Evolutionary conservation across 2,329 filamentous ascomycete genomes (phyloP).

Genomic region (Botryotinia calthae): DNA sequence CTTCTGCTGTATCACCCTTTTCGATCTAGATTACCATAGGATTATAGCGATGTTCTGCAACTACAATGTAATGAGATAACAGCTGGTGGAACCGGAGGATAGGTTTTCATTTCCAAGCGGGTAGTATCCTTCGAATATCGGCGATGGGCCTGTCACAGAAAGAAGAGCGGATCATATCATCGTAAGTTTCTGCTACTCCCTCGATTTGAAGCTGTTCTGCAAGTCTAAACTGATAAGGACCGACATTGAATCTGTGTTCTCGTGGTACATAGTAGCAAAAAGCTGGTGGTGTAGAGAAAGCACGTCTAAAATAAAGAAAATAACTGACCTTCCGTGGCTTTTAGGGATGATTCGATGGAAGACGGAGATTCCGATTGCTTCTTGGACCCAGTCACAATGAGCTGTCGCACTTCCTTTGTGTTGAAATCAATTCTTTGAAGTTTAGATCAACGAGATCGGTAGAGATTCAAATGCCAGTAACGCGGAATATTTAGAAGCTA

Average conservation of each 20-base stretch:
- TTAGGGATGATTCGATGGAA: background rate
- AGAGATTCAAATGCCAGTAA: background rate
- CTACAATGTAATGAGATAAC: background rate
- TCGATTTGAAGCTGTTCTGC: background rate
- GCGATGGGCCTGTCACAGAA: background rate
- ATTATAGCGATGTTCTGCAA: background rate
- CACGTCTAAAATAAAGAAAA: background rate
- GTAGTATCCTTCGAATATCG: background rate
- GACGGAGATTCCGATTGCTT: background rate
- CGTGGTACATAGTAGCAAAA: background rate
- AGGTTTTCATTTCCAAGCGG: background rate
- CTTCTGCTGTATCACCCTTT: background rate
- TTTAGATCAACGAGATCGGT: background rate
- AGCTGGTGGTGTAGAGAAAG: background rate
- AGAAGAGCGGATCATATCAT: background rate
- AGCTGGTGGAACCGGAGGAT: too few species aligned
- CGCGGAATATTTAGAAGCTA: background rate
- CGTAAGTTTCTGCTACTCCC: background rate
- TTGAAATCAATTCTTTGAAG: background rate
- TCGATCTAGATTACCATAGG: background rate
- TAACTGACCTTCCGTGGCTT: background rate
- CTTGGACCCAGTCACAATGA: background rate
- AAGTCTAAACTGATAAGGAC: background rate
- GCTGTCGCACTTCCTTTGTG: background rate
- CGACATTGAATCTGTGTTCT: background rate